These are phyloP conservation scores for Pleurotus tuoliensis DNA, from an alignment of 768 basidiomycete species.

Conservation along the genomic window DNA sequence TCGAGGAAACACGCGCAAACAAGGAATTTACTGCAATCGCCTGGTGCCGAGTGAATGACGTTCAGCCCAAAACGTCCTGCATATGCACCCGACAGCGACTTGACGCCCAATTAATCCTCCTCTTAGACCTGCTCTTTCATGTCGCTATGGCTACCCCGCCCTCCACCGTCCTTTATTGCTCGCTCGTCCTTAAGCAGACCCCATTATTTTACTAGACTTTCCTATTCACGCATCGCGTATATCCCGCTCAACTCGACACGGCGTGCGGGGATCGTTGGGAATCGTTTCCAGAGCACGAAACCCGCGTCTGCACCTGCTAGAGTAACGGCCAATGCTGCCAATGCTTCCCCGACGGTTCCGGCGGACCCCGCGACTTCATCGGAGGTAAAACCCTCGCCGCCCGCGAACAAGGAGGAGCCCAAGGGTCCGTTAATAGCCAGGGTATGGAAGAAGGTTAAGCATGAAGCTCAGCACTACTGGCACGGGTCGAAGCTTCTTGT, in stretches of 20 bases:
- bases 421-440: constrained; percentile 49
- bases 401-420: constrained; percentile 30
- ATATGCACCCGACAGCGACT: not conserved
- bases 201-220: constrained; percentile 15
- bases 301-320: constrained; percentile 14
- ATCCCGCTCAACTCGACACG: constrained; percentile 8
- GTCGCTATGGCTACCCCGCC: constrained; percentile 76
- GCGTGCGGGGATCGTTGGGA: constrained; percentile 16
- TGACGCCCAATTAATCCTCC: constrained; percentile 4
- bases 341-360: constrained; percentile 15
- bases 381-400: constrained; percentile 43
- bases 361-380: constrained; percentile 22
- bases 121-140: constrained; percentile 29
- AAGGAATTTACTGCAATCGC: constrained; percentile 4
- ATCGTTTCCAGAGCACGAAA: constrained; percentile 33
- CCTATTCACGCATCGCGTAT: not conserved
- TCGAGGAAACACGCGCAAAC: constrained; percentile 28
- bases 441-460: constrained; percentile 91
- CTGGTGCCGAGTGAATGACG: too few species aligned
- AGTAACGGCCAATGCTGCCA: not conserved
- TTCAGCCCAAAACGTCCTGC: too few species aligned
- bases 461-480: constrained; percentile 97
- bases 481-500: constrained; percentile 91
- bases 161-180: constrained; percentile 37
- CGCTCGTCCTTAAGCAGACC: constrained; percentile 31